These are phyloP conservation scores for Blastomyces emzantsi DNA, from an alignment of 2,329 filamentous ascomycete species.

Conservation along the genomic window DNA sequence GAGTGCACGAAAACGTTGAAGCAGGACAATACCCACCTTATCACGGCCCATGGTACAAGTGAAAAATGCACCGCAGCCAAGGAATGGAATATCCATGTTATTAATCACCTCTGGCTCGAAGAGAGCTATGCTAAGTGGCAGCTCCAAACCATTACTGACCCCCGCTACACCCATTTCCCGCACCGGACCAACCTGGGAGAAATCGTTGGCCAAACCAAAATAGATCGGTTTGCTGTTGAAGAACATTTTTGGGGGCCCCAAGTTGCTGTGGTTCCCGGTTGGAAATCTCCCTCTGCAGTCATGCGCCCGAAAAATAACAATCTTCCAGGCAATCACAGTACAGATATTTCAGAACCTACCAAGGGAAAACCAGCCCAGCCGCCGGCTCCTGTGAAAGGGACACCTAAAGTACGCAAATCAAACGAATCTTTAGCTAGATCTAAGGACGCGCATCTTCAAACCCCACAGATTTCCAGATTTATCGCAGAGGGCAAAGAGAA, in stretches of 20 bases:
- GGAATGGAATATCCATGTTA: constrained; percentile 82
- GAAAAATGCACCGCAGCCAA: constrained; percentile 89
- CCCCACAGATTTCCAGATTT: constrained; percentile 46
- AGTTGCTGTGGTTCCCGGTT: constrained; percentile 20
- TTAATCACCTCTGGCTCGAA: constrained; percentile 96
- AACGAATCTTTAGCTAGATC: constrained; percentile 24
- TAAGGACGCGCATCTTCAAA: constrained; percentile 34
- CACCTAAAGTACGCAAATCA: constrained; percentile 18
- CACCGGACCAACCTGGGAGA: constrained; percentile 84
- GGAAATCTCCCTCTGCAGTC: constrained; percentile 19
- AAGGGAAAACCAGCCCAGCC: constrained; percentile 13
- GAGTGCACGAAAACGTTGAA: constrained; percentile 94
- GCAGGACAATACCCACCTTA: constrained; percentile 87
- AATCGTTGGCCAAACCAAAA: constrained; percentile 77
- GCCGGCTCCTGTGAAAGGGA: constrained; percentile 19
- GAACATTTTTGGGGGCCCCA: constrained; percentile 51
- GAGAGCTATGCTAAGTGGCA: constrained; percentile 91
- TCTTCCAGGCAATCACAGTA: not conserved
- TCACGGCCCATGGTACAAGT: constrained; percentile 79
- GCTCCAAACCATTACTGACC: constrained; percentile 60
- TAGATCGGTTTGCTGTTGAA: constrained; percentile 65
- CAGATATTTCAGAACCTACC: constrained; percentile 9
- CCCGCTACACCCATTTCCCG: constrained; percentile 79
- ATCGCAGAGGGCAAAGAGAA: constrained; percentile 67
- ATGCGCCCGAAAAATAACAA: constrained; percentile 34